These are phyloP conservation scores for Colletotrichum somersetense DNA, from an alignment of 2,329 filamentous ascomycete species.

Conservation along the genomic window DNA sequence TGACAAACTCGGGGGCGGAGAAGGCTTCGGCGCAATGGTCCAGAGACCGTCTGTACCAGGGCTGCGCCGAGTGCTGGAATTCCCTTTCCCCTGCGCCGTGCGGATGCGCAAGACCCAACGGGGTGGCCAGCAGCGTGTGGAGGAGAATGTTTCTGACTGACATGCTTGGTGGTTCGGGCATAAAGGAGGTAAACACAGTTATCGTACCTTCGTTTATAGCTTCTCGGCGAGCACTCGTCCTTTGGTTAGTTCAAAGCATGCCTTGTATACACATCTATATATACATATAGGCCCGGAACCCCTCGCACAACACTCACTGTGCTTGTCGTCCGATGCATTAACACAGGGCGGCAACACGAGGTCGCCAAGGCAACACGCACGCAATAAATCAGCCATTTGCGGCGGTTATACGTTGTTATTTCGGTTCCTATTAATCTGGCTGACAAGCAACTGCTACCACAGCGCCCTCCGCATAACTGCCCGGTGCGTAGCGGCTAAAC, in stretches of 20 bases:
- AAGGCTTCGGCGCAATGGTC: slow-evolving; percentile 42
- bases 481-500: background rate
- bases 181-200: background rate
- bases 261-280: background rate
- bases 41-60: slow-evolving; percentile 31
- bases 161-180: slow-evolving; percentile 5
- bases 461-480: background rate
- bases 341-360: background rate
- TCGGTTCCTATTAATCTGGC: background rate
- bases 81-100: slow-evolving; percentile 24
- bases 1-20: slow-evolving; percentile 23
- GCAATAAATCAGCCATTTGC: background rate
- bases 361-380: background rate
- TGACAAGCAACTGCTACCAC: background rate
- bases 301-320: background rate
- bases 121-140: slow-evolving; percentile 23
- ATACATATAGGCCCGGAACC: background rate
- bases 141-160: slow-evolving; percentile 8
- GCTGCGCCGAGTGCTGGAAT: slow-evolving; percentile 28
- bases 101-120: slow-evolving; percentile 35
- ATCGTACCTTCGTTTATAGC: background rate
- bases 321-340: background rate
- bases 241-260: too few relatives aligned
- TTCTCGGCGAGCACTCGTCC: too few relatives aligned
- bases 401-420: background rate